Evolutionary conservation across 495 filamentous ascomycete species (phyloP), one percentile per base, ranked within the genome.

Genomic region (Chaetomium fimeti): DNA sequence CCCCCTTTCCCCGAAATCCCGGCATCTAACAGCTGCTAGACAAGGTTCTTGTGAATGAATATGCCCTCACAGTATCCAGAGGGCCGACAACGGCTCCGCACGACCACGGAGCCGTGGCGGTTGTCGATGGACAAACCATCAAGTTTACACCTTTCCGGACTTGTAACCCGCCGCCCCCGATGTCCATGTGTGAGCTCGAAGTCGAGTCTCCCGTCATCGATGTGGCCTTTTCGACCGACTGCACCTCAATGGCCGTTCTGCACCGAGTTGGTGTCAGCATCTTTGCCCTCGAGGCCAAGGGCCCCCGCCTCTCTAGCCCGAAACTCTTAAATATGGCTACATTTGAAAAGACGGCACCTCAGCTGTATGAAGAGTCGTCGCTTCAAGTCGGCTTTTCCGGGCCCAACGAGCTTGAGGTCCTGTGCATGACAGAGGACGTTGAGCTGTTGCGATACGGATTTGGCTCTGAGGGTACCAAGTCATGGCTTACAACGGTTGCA

Each of bases 111-210:
- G 80, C 88, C 27, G 87, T 93, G 56, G 91, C 87, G 28, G 92
- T 96, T n/a, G 85, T 96, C 47, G 93, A 97, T 76, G 93, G 93
- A 54, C 84, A 85, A 72, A 82, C 69, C 24, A 79, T 97, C 60
- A 95, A 95, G 71, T 74, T 98, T 56, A 97, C 94, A 6, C 91
- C 95, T 5, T 81, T 98, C 69, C 82, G 90, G 63, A 79, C 87
- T 54, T 88, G 91, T 47, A 96, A 93, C 68, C 83, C 95, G 18
- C 94, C 94, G 45, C 94, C 94, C 42, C 94, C 94, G 38, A 96
- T 97, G 91, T 85, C 93, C 18, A 81, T 93, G 60, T 87, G 87
- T 68, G 91, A 96, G 65, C 69, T 97, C 54, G 66, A 77, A 25
- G 71, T 91, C 32, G 79, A 82, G 47, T 82, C 82, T 4, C 88